Evolutionary conservation across 352 stramenopile species (phyloP).

Genomic region (Elongisporangium undulatum): DNA sequence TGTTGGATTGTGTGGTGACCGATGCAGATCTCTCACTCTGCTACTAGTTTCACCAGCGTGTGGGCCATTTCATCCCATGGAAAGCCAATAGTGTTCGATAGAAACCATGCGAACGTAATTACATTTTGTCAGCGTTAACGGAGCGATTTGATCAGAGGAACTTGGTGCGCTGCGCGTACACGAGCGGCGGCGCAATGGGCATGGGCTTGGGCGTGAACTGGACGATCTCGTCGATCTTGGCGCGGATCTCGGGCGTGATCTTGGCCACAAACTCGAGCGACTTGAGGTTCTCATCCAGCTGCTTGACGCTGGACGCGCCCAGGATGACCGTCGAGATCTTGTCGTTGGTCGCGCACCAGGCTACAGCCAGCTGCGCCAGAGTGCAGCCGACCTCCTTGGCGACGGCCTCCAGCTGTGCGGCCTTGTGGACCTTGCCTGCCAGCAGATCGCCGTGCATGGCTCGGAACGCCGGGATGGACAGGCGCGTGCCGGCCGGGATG

Average conservation of each 20-base stretch:
- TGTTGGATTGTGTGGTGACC: background rate
- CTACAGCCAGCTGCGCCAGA: conserved; percentile 49
- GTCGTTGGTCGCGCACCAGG: conserved; percentile 47
- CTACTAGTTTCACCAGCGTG: conserved; percentile 14
- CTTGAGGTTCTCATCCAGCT: conserved; percentile 77
- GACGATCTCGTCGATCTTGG: conserved; percentile 68
- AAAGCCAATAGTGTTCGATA: conserved; percentile 6
- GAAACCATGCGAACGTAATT: conserved; percentile 6
- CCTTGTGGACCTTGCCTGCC: conserved; percentile 44
- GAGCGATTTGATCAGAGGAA: conserved; percentile 9
- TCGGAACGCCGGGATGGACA: conserved; percentile 54
- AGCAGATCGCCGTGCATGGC: conserved; percentile 41
- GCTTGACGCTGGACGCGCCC: conserved; percentile 53
- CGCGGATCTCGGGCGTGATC: conserved; percentile 64
- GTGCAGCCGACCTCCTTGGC: conserved; percentile 62
- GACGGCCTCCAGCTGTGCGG: conserved; percentile 34
- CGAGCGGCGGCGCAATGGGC: conserved; percentile 18
- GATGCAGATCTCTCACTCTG: background rate
- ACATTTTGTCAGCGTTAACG: background rate
- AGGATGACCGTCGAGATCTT: conserved; percentile 68
- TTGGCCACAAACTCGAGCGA: conserved; percentile 56
- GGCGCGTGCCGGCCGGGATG: conserved; percentile 63
- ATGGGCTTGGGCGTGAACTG: conserved; percentile 31
- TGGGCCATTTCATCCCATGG: conserved; percentile 4
- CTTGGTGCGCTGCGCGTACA: conserved; percentile 29